Base-by-base conservation (phyloP, 2,329 filamentous ascomycete species). In the Alternaria gansuensis region DNA sequence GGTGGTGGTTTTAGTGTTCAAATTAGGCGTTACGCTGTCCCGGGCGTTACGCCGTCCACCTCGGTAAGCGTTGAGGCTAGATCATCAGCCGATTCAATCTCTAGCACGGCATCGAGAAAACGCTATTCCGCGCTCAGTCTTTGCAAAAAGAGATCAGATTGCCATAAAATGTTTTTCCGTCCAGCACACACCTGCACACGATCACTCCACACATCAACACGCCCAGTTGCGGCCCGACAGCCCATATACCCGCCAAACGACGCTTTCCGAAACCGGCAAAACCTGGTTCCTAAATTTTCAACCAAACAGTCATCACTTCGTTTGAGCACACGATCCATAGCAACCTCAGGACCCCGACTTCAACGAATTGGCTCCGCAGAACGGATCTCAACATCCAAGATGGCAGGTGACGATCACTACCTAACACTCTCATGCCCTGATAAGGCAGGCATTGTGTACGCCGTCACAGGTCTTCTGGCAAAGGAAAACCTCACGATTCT, bases 341-440 rank as follows among this genome's bases (percentile, higher is more conserved):
- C 67, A 60, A 69, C 66, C 33, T 65, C 54, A 8, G 59, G 36
- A 23, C 53, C 62, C 14, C 54, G 49, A 37, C 59, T 66, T 51
- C 68, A 69, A 54, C 60, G 68, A 58, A 45, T 65, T 52, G 67
- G 65, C 61, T 69, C 64, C 21, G 43, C 54, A 28, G 66, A 67
- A 62, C 61, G 58, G 54, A 63, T 60, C 54, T 72, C 68, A 69
- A 71, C 61, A 69, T 66, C 71, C 60, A 57, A 66, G 63, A 74
- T 71, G 62, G 57, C 65, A 14, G 68, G 65, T 60, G 66, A 74
- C 53, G 75, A 77, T 56, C 75, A 77, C 61, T 75, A 69, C 68
- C 86, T 95, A 68, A 94, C 91, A 28, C 84, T 95, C 63, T 92
- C 90, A 53, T 94, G 91, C 80, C 90, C 91, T 52, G 91, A 95